A percentile compares a stretch with the other conserved stretches of the same genome.
phyloP scores from a whole-genome alignment of 192 early-diverging fungal species.

The Tieghemiomyces parasiticus region DNA sequence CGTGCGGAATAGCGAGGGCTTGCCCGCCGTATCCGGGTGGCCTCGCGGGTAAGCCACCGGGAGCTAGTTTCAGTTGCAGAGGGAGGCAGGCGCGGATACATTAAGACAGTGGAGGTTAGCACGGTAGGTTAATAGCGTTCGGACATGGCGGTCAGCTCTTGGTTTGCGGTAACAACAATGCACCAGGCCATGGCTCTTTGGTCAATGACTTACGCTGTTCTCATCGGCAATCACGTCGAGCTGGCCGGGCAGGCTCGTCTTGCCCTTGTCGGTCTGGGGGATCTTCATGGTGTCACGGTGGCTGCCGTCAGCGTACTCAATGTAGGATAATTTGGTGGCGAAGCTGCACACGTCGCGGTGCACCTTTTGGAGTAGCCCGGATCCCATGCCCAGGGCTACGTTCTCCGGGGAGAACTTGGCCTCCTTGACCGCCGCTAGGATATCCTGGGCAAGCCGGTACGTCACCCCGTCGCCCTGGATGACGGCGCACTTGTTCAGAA shows the following conservation, averaged over 20 bases:
- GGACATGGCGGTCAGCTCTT: not conserved
- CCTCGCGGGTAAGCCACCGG: conserved; percentile 27
- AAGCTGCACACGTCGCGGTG: conserved; percentile 77
- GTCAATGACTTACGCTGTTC: conserved; percentile 16
- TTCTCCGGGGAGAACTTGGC: conserved; percentile 57
- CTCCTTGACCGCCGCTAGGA: conserved; percentile 36
- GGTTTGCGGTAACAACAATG: not conserved
- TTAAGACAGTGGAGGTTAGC: not conserved
- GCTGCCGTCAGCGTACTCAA: conserved; percentile 49
- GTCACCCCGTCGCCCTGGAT: conserved; percentile 80
- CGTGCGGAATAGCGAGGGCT: not conserved
- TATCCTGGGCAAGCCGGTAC: conserved; percentile 27
- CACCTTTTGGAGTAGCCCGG: conserved; percentile 68
- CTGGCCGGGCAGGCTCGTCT: conserved; percentile 63
- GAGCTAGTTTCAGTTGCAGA: conserved; percentile 14
- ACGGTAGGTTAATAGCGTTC: not conserved
- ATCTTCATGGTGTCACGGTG: conserved; percentile 73
- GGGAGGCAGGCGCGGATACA: not conserved
- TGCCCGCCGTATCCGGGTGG: not conserved
- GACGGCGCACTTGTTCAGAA: conserved; percentile 49
- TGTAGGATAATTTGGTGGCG: conserved; percentile 64
- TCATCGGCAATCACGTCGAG: conserved; percentile 30
- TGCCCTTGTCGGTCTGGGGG: conserved; percentile 53
- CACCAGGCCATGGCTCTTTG: too few relatives aligned
- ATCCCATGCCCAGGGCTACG: conserved; percentile 79